These are phyloP conservation scores for Cephalotrichum gorgonifer DNA, from an alignment of 2,329 filamentous ascomycete genomes.

Conservation along the genomic window DNA sequence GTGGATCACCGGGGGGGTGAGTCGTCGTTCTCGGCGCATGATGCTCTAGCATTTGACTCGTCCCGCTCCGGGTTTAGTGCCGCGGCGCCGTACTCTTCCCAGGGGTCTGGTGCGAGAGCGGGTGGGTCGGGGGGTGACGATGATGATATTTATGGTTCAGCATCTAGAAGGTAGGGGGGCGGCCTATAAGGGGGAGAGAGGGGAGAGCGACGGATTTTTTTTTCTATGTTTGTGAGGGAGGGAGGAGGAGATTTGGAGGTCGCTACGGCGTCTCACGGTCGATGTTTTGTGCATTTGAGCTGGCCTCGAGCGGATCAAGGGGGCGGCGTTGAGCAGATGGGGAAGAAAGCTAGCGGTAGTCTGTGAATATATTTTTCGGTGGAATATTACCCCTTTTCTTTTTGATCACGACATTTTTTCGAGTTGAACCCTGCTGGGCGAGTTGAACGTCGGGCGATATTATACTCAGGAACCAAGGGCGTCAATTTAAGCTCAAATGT, in stretches of 20 bases:
- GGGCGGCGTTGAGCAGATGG: too few species aligned
- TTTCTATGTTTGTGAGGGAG: slow-evolving; percentile 6
- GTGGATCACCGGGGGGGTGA: slow-evolving; percentile 8
- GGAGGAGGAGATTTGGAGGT: slow-evolving; percentile 30
- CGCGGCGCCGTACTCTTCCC: slow-evolving; percentile 20
- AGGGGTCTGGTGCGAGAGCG: background rate
- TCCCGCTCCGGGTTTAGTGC: slow-evolving; percentile 15
- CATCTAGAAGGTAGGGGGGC: background rate
- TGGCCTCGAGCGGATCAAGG: too few species aligned
- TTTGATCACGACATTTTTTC: too few species aligned
- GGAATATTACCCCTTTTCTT: too few species aligned
- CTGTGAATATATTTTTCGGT: too few species aligned
- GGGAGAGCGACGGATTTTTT: background rate
- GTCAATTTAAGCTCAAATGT: too few species aligned
- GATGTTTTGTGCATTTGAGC: too few species aligned
- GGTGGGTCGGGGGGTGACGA: background rate
- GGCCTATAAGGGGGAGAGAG: background rate
- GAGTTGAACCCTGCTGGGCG: too few species aligned
- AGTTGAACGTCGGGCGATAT: too few species aligned
- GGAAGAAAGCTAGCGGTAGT: too few species aligned
- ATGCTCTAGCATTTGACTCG: slow-evolving; percentile 2
- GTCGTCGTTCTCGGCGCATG: slow-evolving; percentile 9
- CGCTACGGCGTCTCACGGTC: too few species aligned
- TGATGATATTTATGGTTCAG: background rate
- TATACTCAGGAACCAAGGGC: too few species aligned